A percentile compares a stretch with the other conserved stretches of the same genome.
Conservation (phyloP, 192 early-diverging fungal genomes). For the Coemansia umbellata region DNA sequence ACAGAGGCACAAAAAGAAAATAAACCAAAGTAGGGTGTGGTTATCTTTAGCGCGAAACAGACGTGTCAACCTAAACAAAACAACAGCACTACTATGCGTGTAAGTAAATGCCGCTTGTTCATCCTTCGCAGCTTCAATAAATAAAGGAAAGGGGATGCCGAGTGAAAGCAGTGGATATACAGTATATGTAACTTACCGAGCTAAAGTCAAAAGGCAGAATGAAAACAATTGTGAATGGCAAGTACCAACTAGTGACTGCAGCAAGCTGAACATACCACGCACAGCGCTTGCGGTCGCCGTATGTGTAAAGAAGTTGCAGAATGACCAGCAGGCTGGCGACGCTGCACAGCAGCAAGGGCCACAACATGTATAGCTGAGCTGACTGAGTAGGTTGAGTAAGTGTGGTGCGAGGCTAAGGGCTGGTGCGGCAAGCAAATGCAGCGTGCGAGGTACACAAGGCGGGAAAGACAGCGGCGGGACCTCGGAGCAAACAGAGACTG, state of each 20-base stretch:
- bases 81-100: too few relatives aligned
- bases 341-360: constrained; percentile 50
- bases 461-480: too few relatives aligned
- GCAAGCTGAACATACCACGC: constrained; percentile 83
- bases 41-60: too few relatives aligned
- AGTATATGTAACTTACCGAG: constrained; percentile 54
- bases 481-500: too few relatives aligned
- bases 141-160: too few relatives aligned
- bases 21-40: too few relatives aligned
- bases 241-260: constrained; percentile 76
- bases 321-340: constrained; percentile 54
- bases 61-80: too few relatives aligned
- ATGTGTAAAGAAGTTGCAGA: constrained; percentile 64
- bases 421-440: too few relatives aligned
- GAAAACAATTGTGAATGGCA: constrained; percentile 88
- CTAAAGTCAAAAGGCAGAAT: constrained; percentile 88
- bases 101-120: too few relatives aligned
- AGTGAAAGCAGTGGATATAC: too few relatives aligned
- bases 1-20: neutral
- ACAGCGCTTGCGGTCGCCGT: constrained; percentile 67
- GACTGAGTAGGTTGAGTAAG: neutral
- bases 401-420: neutral
- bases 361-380: constrained; percentile 42
- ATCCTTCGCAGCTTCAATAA: too few relatives aligned
- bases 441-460: too few relatives aligned